Conservation (phyloP, 192 early-diverging fungal species). For the Glomus cerebriforme region DNA sequence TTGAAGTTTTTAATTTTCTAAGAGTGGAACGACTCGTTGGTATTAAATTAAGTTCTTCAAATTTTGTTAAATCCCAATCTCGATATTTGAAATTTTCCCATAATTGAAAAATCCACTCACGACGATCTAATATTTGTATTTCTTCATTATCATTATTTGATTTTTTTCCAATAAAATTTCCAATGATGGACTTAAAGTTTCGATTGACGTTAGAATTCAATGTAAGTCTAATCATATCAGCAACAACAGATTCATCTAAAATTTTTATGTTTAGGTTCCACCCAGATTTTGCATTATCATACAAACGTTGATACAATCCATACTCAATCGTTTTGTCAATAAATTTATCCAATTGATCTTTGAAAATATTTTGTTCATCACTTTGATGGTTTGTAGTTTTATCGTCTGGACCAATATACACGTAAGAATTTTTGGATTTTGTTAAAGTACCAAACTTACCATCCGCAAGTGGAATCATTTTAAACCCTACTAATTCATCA, state of each 20-base stretch:
- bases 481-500: neutral
- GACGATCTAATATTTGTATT: neutral
- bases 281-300: neutral
- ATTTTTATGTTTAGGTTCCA: neutral
- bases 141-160: neutral
- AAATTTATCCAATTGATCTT: neutral
- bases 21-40: neutral
- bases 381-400: neutral
- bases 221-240: neutral
- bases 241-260: neutral
- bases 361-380: neutral
- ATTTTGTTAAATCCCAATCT: neutral
- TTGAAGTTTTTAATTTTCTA: neutral
- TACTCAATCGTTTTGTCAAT: neutral
- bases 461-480: neutral
- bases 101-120: neutral
- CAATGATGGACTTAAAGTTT: too few species aligned
- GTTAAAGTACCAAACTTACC: neutral
- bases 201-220: neutral
- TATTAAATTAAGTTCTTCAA: neutral
- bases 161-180: too few species aligned
- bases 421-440: neutral
- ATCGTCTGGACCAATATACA: neutral
- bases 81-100: neutral
- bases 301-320: neutral